Evolutionary conservation across 139 green algal species (phyloP), one percentile per base, ranked within the genome.

Genomic region (Yamagishiella unicocca): DNA sequence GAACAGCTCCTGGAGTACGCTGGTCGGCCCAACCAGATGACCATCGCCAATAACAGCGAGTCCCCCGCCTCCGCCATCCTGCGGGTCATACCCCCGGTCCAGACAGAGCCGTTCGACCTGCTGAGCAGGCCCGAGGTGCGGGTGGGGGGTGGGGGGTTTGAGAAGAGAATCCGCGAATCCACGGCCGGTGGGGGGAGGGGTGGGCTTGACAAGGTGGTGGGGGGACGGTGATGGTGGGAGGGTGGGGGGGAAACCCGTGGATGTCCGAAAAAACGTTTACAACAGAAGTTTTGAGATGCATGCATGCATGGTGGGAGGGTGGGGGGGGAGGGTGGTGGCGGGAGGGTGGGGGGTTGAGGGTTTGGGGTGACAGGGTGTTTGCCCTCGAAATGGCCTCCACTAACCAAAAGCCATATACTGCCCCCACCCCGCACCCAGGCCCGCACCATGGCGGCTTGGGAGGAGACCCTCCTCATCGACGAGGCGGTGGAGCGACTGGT

Each of bases 81-180:
- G 24, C 45, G 87, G n/a, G 87, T 84, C 85, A 85, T 94, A 4
- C 92, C 90, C 19, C 82, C 90, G 22, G 37, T 94, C 7, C 92
- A 94, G 54, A 94, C 92, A 29, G 17, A 38, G 19, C 92, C 92
- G 2, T 94, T 77, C 74, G 89, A 93, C 86, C 78, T 94, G 66
- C 45, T 91, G 22, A 75, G 42, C 61, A 42, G 79, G 27, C 83
- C 66, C 8, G 70, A 84, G 73, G 53, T 77, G 73, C 31, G 73
- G 19, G 35, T 31, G 38, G 31, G n/a, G n/a, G n/a, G n/a, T n/a
- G n/a, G n/a, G n/a, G n/a, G n/a, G n/a, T n/a, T n/a, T n/a, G n/a
- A n/a, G n/a, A n/a, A n/a, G n/a, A n/a, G n/a, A n/a, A n/a, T n/a
- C n/a, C n/a, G n/a, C n/a, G n/a, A n/a, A n/a, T n/a, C n/a, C n/a